Conservation (phyloP, 768 basidiomycete species). For the Rhodotorula paludigena region DNA sequence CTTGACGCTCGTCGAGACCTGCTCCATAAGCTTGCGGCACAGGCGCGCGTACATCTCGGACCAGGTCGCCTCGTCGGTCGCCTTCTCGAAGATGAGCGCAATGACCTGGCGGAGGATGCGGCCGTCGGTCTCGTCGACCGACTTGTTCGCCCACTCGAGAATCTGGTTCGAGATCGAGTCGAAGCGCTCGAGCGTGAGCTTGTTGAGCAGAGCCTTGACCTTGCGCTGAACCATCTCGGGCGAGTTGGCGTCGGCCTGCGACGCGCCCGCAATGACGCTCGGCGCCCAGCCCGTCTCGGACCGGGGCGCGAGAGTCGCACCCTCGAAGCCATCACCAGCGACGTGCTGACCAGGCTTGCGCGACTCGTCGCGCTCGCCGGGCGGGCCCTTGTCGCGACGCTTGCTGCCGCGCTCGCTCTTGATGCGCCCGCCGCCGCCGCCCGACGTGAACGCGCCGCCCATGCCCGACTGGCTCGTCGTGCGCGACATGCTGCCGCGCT, state of each 20-base stretch:
- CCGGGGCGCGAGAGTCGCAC: slow-evolving; percentile 25
- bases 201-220: slow-evolving; percentile 86
- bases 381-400: slow-evolving; percentile 55
- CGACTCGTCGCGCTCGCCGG: slow-evolving; percentile 43
- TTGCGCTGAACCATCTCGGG: slow-evolving; percentile 87
- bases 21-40: slow-evolving; percentile 93
- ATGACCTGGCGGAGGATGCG: slow-evolving; percentile 94
- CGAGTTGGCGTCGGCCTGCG: slow-evolving; percentile 53
- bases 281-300: slow-evolving; percentile 34
- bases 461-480: slow-evolving; percentile 44
- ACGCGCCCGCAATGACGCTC: slow-evolving; percentile 16
- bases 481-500: slow-evolving; percentile 37
- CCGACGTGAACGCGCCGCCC: slow-evolving; percentile 40
- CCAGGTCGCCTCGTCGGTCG: slow-evolving; percentile 90
- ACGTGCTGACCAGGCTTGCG: slow-evolving; percentile 48
- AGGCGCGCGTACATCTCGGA: slow-evolving; percentile 96
- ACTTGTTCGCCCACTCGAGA: slow-evolving; percentile 89
- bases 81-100: slow-evolving; percentile 92
- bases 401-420: slow-evolving; percentile 81
- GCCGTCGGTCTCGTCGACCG: slow-evolving; percentile 84
- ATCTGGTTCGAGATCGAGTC: slow-evolving; percentile 93
- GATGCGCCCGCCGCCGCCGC: slow-evolving; percentile 53
- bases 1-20: slow-evolving; percentile 76
- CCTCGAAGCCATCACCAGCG: slow-evolving; percentile 43
- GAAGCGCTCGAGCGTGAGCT: slow-evolving; percentile 94